Percentiles rank a stretch among this genome's conserved stretches.
These are phyloP conservation scores for Ehretia macrophylla DNA, from an alignment of 257 asterid species.

Conservation along the genomic window DNA sequence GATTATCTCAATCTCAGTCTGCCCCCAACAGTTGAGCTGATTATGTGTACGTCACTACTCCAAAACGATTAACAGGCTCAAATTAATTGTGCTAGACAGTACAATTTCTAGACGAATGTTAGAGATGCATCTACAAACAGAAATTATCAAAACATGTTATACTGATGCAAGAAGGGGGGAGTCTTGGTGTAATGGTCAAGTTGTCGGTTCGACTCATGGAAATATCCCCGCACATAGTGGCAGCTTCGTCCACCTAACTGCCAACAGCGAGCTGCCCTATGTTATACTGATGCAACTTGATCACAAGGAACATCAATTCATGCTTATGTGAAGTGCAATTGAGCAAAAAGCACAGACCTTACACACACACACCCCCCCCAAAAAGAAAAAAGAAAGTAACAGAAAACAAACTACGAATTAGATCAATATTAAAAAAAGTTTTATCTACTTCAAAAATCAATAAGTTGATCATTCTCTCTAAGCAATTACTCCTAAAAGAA, in stretches of 20 bases:
- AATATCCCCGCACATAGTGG: no score
- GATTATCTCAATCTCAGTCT: no score
- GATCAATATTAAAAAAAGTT: background rate
- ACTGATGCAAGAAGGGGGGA: conserved; percentile 1
- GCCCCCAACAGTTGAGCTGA: no score
- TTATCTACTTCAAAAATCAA: background rate
- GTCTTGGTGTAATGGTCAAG: no score
- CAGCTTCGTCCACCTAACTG: no score
- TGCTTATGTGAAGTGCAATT: background rate
- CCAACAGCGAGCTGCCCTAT: no score
- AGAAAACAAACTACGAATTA: background rate
- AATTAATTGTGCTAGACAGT: background rate
- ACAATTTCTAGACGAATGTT: background rate
- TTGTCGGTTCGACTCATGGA: no score
- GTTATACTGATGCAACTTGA: background rate
- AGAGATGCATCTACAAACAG: no score
- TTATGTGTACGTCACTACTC: no score
- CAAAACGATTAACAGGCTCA: background rate
- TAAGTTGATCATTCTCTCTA: background rate
- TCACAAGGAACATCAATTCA: background rate
- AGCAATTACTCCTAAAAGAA: no score
- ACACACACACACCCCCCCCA: background rate
- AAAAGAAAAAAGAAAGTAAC: no score
- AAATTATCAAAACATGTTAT: no score
- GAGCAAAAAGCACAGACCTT: background rate